Base-by-base conservation (phyloP, 768 basidiomycete genomes). In the Trametes maxima region DNA sequence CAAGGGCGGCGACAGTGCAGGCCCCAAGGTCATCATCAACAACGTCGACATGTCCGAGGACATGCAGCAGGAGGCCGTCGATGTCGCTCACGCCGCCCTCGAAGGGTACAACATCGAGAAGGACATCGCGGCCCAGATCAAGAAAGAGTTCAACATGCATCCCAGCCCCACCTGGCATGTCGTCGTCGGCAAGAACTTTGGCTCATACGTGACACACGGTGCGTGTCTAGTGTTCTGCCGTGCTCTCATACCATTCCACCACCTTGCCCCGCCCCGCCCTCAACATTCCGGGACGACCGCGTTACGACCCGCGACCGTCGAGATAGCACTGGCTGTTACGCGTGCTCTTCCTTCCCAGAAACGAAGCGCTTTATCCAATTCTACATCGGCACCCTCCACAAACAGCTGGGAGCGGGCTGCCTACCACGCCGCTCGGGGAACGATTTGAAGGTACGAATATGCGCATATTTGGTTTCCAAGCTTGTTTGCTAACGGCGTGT, bases 281-380 rank as follows among this genome's bases (percentile, higher is more conserved):
- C 43, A 54, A 33, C n/a, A n/a, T n/a, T n/a, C n/a, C n/a, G n/a
- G n/a, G n/a, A 8, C 8, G 28, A 8, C 8, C 28, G 28, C 28
- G 28, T 33, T 8, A 3, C 4, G 28, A 8, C 28, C 28, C 28
- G n/a, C n/a, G n/a, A n/a, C n/a, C n/a, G 28, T 33, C 28, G 3
- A 33, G 28, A 33, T 33, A 33, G 8, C 28, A 33, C 28, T 8
- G 28, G 28, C 28, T 33, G n/a, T n/a, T n/a, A n/a, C n/a, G n/a
- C 28, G 8, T 8, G 28, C 51, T 8, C 21, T 48, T 52, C 4
- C 63, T 45, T 24, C 46, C 33, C 75, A 97, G 95, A 98, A 84
- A 96, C 94, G 65, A 95, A 95, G 76, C 91, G 97, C 74, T 98
- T 98, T 79, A 95, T 98, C 79, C 98, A 98, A 82, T 96, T 96